phyloP scores from a whole-genome alignment of 345 rosid species.

The Gynandropsis gynandra region DNA sequence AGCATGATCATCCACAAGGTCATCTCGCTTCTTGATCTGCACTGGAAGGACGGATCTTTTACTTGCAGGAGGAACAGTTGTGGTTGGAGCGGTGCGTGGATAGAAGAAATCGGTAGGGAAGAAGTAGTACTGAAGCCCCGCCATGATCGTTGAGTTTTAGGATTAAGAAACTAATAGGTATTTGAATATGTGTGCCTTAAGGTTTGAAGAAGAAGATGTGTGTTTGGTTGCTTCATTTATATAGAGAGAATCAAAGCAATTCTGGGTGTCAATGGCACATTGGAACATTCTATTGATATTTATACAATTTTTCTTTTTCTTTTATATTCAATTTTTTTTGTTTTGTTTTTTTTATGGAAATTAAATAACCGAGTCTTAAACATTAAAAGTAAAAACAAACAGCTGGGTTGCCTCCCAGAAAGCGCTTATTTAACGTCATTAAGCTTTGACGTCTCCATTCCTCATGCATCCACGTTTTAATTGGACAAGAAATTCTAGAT shows the following conservation, averaged over 20 bases:
- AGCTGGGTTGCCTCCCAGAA: no score
- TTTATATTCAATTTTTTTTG: not conserved
- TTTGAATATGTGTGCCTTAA: constrained; percentile 5
- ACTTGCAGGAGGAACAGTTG: constrained; percentile 9
- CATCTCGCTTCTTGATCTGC: not conserved
- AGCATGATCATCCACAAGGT: constrained; percentile 1
- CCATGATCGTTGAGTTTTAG: constrained; percentile 20
- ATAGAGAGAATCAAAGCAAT: constrained; percentile 5
- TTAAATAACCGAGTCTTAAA: no score
- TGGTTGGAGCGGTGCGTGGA: constrained; percentile 35
- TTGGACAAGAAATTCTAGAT: no score
- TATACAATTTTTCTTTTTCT: no score
- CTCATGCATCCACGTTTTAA: no score
- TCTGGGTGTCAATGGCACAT: constrained; percentile 5
- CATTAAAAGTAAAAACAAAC: no score
- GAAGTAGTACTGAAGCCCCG: constrained; percentile 44
- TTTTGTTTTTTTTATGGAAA: not conserved
- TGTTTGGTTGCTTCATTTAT: constrained; percentile 19
- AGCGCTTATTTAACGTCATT: no score
- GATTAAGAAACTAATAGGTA: not conserved
- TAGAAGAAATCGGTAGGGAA: constrained; percentile 50
- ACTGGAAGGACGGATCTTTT: not conserved
- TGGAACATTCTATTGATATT: no score
- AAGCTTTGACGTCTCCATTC: no score
- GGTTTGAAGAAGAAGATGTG: not conserved